Conservation (phyloP, 257 asterid genomes). For the Penstemon eatonii region DNA sequence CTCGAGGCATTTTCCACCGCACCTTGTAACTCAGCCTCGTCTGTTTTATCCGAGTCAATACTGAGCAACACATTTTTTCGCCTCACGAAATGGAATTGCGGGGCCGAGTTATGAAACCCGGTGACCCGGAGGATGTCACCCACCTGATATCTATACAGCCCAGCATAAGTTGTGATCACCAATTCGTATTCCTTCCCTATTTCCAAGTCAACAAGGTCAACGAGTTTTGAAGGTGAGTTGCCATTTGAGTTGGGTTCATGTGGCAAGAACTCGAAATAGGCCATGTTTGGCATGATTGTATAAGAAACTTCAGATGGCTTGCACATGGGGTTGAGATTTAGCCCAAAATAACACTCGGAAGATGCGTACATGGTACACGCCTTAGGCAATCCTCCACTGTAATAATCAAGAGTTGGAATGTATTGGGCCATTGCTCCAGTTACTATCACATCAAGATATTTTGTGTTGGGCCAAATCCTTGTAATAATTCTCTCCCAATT, state of each 20-base stretch:
- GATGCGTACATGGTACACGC: slow-evolving; percentile 99
- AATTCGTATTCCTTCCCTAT: slow-evolving; percentile 90
- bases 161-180: slow-evolving; percentile 82
- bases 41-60: slow-evolving; percentile 92
- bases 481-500: slow-evolving; percentile 83
- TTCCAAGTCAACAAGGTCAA: slow-evolving; percentile 79
- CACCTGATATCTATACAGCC: slow-evolving; percentile 78
- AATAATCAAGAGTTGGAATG: slow-evolving; percentile 86
- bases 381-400: slow-evolving; percentile 74
- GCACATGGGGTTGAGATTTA: slow-evolving; percentile 90
- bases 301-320: slow-evolving; percentile 81
- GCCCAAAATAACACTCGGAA: slow-evolving; percentile 91
- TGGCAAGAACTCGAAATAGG: slow-evolving; percentile 86
- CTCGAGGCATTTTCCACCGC: slow-evolving; percentile 78
- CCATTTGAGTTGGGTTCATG: slow-evolving; percentile 48
- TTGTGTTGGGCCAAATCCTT: slow-evolving; percentile 89
- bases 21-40: slow-evolving; percentile 83
- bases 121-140: slow-evolving; percentile 96
- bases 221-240: slow-evolving; percentile 52
- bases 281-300: slow-evolving; percentile 99
- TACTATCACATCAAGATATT: slow-evolving; percentile 84
- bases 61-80: slow-evolving; percentile 83
- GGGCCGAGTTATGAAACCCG: slow-evolving; percentile 87
- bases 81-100: slow-evolving; percentile 86
- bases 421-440: slow-evolving; percentile 99